Percentiles rank a stretch among this genome's conserved stretches.
These are phyloP conservation scores for Neonectria coccinea DNA, from an alignment of 2,329 filamentous ascomycete species.

Conservation along the genomic window DNA sequence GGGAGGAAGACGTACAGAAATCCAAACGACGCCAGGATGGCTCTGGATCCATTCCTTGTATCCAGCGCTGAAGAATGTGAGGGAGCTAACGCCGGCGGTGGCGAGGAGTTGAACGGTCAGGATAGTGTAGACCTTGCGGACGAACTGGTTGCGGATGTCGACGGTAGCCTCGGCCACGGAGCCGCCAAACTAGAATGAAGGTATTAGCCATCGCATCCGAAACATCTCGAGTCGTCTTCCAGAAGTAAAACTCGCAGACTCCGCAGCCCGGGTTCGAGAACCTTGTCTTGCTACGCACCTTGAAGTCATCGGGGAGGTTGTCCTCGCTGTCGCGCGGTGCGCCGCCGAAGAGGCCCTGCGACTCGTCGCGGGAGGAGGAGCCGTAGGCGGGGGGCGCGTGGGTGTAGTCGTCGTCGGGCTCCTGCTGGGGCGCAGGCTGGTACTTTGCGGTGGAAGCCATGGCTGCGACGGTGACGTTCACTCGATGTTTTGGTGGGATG, in stretches of 20 bases:
- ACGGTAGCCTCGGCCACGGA: conserved; percentile 93
- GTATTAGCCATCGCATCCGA: conserved; percentile 30
- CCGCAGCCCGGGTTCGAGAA: not conserved
- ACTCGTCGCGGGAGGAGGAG: conserved; percentile 64
- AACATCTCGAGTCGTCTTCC: not conserved
- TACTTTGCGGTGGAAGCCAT: conserved; percentile 88
- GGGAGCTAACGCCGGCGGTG: conserved; percentile 81
- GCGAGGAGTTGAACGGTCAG: conserved; percentile 93
- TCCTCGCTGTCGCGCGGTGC: conserved; percentile 84
- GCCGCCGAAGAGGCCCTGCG: conserved; percentile 72
- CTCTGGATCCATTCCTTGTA: conserved; percentile 91
- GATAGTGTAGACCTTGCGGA: conserved; percentile 98
- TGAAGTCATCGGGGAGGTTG: conserved; percentile 97
- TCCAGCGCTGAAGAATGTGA: conserved; percentile 84
- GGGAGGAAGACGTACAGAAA: conserved; percentile 68
- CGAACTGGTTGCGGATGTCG: conserved; percentile 96
- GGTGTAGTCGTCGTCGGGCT: conserved; percentile 81
- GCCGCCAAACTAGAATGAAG: conserved; percentile 78
- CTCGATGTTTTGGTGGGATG: not conserved
- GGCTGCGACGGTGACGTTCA: conserved; percentile 12
- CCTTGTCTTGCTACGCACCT: conserved; percentile 64
- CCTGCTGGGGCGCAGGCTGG: conserved; percentile 83
- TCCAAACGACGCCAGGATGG: conserved; percentile 86
- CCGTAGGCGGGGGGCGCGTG: conserved; percentile 86
- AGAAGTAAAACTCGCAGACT: not conserved